A percentile compares a stretch with the other conserved stretches of the same genome.
Evolutionary conservation across 192 early-diverging fungal species (phyloP).

Genomic region (Chytriomyces hyalinus): DNA sequence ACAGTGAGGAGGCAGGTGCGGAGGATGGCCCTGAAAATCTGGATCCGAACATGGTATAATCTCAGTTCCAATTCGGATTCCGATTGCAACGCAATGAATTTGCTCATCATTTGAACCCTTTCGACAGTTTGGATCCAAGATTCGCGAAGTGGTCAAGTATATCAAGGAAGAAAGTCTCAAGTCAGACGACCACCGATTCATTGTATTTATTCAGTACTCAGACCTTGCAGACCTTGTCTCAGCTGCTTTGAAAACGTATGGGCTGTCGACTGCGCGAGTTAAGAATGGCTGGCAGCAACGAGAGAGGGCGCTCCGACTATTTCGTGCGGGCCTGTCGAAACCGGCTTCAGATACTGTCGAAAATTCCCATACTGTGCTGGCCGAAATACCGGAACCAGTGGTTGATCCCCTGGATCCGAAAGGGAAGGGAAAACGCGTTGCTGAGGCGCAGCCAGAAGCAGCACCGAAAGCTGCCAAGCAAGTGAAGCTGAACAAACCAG

Average conservation of each 20-base stretch:
- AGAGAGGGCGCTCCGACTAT: conserved; percentile 9
- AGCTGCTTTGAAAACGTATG: conserved; percentile 27
- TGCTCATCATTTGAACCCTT: background rate
- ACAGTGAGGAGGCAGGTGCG: background rate
- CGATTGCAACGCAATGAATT: background rate
- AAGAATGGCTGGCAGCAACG: conserved; percentile 10
- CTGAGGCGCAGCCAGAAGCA: too few relatives aligned
- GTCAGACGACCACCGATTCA: background rate
- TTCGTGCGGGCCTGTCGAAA: background rate
- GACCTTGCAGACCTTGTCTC: conserved; percentile 22
- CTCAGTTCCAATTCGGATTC: too few relatives aligned
- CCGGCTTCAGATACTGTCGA: too few relatives aligned
- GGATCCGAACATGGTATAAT: conserved; percentile 19
- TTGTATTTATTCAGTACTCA: conserved; percentile 23
- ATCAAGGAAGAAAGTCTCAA: background rate
- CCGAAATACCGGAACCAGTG: too few relatives aligned
- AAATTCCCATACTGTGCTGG: too few relatives aligned
- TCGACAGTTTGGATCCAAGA: conserved; percentile 27
- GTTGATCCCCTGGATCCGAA: too few relatives aligned
- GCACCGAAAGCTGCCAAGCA: too few relatives aligned
- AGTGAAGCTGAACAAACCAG: too few relatives aligned
- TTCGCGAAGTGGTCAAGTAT: conserved; percentile 25
- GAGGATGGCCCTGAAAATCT: background rate
- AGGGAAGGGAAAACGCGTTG: too few relatives aligned
- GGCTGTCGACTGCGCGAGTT: conserved; percentile 10